Evolutionary conservation across 164 flowering plant genomes (phyloP), one percentile per base, ranked within the genome.

Genomic region (Cinnamomum micranthum): DNA sequence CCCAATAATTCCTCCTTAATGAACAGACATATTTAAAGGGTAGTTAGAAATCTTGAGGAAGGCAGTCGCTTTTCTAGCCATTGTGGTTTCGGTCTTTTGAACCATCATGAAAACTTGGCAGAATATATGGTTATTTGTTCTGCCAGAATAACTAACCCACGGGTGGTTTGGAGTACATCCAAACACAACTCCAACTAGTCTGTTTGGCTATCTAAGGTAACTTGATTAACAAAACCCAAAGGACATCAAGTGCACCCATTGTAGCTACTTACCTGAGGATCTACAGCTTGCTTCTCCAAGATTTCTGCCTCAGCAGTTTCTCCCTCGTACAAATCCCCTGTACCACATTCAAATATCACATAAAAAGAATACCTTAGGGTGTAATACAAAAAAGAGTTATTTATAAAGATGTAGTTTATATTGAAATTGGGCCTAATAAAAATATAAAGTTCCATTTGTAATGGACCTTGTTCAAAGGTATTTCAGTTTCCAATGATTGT

Each of bases 261-360:
- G 66, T 68, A 72, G 70, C 68, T 76, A 75, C 91, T 87, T 75
- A 87, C 95, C 59, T 69, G 79, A 70, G 83, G 80, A 75, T 80
- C 85, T 58, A 9, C 27, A 70, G 68, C 60, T 15, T 55, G 82
- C 82, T 87, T 87, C 69, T 83, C 85, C 67, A 78, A 60, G 22
- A 65, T 52, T 41, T 77, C 86, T 78, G 86, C 86, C 76, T 81
- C 87, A 47, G 71, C 52, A 78, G 58, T 72, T 73, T 86, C 85
- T n/a, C 60, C 65, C 17, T 81, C 75, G n/a, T 22, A 71, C 55
- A 23, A 70, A 67, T 76, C 75, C 60, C 77, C 87, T 87, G 80
- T 51, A 58, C 19, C 77, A 73, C 31, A 3, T 28, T 33, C 17
- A 28, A 69, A 13, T 2, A 76, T 55, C 25, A 73, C 9, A 68